Evolutionary conservation across 83 land plant genomes (phyloP).

Genomic region (Diphasiastrum complanatum): DNA sequence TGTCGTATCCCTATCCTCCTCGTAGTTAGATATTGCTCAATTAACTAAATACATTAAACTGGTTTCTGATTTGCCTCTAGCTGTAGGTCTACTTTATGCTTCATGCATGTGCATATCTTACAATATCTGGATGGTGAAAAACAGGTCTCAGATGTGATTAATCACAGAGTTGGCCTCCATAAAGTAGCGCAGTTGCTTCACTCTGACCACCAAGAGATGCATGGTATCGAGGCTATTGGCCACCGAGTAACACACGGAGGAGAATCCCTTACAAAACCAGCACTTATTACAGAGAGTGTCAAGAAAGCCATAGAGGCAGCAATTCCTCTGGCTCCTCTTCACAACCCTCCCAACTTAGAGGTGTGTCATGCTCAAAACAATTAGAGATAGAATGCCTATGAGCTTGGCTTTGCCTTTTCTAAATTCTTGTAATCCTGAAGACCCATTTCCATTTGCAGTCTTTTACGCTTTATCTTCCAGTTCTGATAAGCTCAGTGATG

Average conservation of each 20-base stretch:
- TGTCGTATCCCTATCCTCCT: no score
- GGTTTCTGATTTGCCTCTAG: neutral
- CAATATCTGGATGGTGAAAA: conserved; percentile 18
- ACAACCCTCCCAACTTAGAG: conserved; percentile 45
- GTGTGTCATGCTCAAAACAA: no score
- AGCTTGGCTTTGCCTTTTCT: neutral
- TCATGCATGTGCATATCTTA: no score
- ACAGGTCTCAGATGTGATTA: conserved; percentile 12
- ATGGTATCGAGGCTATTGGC: conserved; percentile 32
- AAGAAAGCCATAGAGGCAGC: conserved; percentile 36
- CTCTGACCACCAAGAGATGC: conserved; percentile 16
- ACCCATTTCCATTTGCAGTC: no score
- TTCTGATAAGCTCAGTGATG: no score
- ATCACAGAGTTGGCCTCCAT: conserved; percentile 35
- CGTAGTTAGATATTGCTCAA: no score
- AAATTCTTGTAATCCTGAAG: no score
- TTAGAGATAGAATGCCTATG: no score
- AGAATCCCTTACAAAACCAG: conserved; percentile 28
- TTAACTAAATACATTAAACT: neutral
- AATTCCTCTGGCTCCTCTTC: conserved; percentile 44
- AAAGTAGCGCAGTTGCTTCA: conserved; percentile 41
- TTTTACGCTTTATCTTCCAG: no score
- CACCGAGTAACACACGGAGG: conserved; percentile 48
- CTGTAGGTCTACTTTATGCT: no score
- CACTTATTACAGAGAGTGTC: conserved; percentile 34